These are phyloP conservation scores for Saraca asoca DNA, from an alignment of 331 rosid species.

Conservation along the genomic window DNA sequence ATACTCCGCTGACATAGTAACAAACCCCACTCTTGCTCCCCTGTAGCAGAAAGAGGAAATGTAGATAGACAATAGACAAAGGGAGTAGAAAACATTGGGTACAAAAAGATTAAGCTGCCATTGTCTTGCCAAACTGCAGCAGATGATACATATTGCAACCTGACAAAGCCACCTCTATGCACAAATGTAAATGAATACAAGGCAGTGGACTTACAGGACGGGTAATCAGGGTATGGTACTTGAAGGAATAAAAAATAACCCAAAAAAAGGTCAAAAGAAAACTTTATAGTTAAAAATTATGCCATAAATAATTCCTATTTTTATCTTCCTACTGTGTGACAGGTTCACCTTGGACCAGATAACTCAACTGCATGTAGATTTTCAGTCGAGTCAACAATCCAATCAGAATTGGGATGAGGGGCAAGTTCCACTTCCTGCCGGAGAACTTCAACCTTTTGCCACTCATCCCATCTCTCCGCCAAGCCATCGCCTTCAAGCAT, in stretches of 20 bases:
- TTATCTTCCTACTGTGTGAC: constrained; percentile 37
- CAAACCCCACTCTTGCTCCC: no score
- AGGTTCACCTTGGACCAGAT: constrained; percentile 97
- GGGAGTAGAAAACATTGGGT: neutral
- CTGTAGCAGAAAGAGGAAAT: neutral
- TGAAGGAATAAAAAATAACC: no score
- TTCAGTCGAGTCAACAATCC: constrained; percentile 96
- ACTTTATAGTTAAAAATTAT: constrained; percentile 45
- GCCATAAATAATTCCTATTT: constrained; percentile 43
- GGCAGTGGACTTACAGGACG: constrained; percentile 56
- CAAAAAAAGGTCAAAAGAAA: no score
- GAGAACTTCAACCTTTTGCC: constrained; percentile 95
- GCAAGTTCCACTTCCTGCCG: constrained; percentile 92
- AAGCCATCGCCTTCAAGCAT: constrained; percentile 99
- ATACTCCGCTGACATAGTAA: no score
- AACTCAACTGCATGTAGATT: constrained; percentile 96
- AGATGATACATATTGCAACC: constrained; percentile 60
- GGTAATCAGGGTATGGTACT: constrained; percentile 41
- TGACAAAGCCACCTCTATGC: constrained; percentile 69
- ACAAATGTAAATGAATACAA: constrained; percentile 80
- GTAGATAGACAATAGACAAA: neutral
- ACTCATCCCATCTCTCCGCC: constrained; percentile 99
- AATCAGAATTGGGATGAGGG: constrained; percentile 88
- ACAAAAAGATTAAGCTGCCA: constrained; percentile 36
- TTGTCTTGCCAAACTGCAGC: constrained; percentile 56